Base-by-base conservation (phyloP, 768 basidiomycete genomes). In the Hypsizygus marmoreus region DNA sequence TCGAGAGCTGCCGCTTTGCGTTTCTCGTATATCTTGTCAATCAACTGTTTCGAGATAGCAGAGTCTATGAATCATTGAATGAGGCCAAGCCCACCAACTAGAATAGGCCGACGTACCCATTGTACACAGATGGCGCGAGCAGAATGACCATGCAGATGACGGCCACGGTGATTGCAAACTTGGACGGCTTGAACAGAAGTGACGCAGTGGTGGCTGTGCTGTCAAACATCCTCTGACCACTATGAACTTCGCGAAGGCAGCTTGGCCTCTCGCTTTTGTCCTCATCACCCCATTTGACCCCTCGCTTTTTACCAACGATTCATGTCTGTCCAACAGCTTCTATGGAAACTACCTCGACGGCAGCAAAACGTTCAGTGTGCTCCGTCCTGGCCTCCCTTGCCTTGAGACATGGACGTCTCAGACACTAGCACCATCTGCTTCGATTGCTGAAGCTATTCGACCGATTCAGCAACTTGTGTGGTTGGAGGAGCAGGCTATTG, bases 11-110 rank as follows among this genome's bases (percentile, higher is more conserved):
- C 93, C 6, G 90, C 84, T 71, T 97, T 97, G 47, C 95, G 82
- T 71, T 94, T 93, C 76, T 97, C 95, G 64, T 97, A 97, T 66
- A 93, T 87, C 75, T 92, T 92, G 81, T 93, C 91, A 36, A 90
- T 79, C 47, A 93, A 74, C 62, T 90, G 91, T 63, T 86, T 87
- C 32, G 87, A 74, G 38, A 91, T 80, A 49, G 81, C 77, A 45
- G 82, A 72, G 58, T 93, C 90, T 92, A 29, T n/a, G 36, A 25
- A 17, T 10, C 10, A 11, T 12, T 43, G n/a, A n/a, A n/a, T n/a
- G n/a, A n/a, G n/a, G n/a, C n/a, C 4, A 45, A 30, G n/a, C 11
- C 1, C 23, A 29, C 9, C n/a, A 25, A 4, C 10, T 14, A 26
- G 2, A 3, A 17, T n/a, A 12, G 7, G 20, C 11, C 12, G 17